Evolutionary conservation across 1,284 basidiomycete genomes (phyloP).

Genomic region (Fomitopsis pinicola): DNA sequence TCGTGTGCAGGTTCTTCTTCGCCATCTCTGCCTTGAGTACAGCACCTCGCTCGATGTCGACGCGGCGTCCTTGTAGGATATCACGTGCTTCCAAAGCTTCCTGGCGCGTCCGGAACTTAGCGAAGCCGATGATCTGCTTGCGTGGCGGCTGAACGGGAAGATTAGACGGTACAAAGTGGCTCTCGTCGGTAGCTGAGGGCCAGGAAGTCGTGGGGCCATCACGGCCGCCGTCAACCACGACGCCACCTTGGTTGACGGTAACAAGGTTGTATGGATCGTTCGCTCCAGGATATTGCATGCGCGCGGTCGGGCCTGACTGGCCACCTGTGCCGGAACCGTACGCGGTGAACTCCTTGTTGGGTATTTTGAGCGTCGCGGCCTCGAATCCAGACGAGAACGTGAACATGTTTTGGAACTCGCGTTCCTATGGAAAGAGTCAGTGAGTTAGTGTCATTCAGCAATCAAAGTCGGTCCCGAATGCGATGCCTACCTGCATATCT

Average conservation of each 20-base stretch:
- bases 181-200: slow-evolving; percentile 47
- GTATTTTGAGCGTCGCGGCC: slow-evolving; percentile 96
- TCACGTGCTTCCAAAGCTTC: slow-evolving; percentile 91
- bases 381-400: slow-evolving; percentile 95
- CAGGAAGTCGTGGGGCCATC: slow-evolving; percentile 67
- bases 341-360: slow-evolving; percentile 79
- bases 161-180: slow-evolving; percentile 32
- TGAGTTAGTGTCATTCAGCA: slow-evolving; percentile 10
- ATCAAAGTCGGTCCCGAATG: background rate
- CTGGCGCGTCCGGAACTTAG: slow-evolving; percentile 86
- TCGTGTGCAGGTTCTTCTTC: slow-evolving; percentile 98
- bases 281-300: slow-evolving; percentile 39
- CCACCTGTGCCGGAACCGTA: slow-evolving; percentile 44
- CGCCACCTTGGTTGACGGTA: slow-evolving; percentile 73
- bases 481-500: slow-evolving; percentile 85
- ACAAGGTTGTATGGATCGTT: slow-evolving; percentile 78
- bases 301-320: slow-evolving; percentile 17
- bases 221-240: slow-evolving; percentile 66
- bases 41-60: slow-evolving; percentile 93
- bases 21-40: slow-evolving; percentile 99
- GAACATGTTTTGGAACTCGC: slow-evolving; percentile 99
- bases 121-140: slow-evolving; percentile 98
- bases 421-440: slow-evolving; percentile 57
- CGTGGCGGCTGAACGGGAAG: slow-evolving; percentile 52
- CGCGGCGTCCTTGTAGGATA: slow-evolving; percentile 83